Evolutionary conservation across 306 rosid species (phyloP), one percentile per base, ranked within the genome.

Genomic region (Adenanthera pavonina): DNA sequence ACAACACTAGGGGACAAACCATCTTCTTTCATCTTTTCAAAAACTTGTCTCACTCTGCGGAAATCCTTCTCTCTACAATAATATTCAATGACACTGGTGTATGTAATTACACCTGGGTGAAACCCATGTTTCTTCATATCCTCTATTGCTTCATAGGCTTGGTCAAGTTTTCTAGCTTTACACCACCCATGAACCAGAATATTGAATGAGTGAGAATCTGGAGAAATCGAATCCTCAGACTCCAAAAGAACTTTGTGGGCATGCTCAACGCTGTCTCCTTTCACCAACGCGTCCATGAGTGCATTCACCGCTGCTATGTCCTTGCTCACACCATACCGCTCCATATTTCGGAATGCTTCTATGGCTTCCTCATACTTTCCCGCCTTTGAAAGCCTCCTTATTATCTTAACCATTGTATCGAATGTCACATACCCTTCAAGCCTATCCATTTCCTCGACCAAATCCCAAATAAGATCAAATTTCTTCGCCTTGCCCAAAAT

Each of bases 171-270:
- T 83, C 92, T 86, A 30, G 33, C 81, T 87, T 44, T 88, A 69
- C 99, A 95, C 92, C 92, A 93, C 54, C 99, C 96, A 75, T 88
- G 87, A n/a, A 93, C 84, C 89, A 95, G 80, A 80, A 89, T 59
- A 86, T 95, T 95, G 87, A 91, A 90, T 64, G 91, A 83, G 5
- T 8, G 34, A 25, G 69, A 46, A 72, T 79, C 84, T 78, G 85
- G 78, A 15, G 90, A 88, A 57, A 93, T 60, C 1, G 49, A 68
- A 53, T 83, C 78, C 91, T 92, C 87, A 15, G 84, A 86, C 88
- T 93, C 92, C 83, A 81, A 70, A 81, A 86, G 72, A 84, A 85
- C 89, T 33, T 78, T 49, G n/a, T 79, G 83, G 46, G 97, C 97
- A 82, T 66, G 81, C 83, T 95, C 97, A 81, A 91, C 88, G 16